These are phyloP conservation scores for Syzygium malaccense DNA, from an alignment of 441 rosid species.

Conservation along the genomic window DNA sequence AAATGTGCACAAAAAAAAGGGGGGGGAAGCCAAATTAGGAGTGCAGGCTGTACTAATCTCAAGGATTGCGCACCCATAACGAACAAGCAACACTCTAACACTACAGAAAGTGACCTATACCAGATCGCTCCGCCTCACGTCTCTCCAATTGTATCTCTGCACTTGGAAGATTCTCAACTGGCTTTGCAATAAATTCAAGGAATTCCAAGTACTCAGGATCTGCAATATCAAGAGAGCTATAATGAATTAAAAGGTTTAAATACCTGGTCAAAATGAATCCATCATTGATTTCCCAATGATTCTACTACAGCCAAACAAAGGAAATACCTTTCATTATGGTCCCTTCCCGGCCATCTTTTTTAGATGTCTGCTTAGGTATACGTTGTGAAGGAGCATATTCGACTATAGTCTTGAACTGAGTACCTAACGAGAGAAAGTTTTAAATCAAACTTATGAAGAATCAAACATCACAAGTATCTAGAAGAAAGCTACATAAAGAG, in stretches of 20 bases:
- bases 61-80: background rate
- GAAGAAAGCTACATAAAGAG: background rate
- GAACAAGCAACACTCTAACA: background rate
- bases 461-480: background rate
- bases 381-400: slow-evolving; percentile 77
- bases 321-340: slow-evolving; percentile 45
- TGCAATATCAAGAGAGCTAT: slow-evolving; percentile 22
- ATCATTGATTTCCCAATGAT: background rate
- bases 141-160: slow-evolving; percentile 79
- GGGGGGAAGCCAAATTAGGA: background rate
- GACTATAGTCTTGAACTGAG: slow-evolving; percentile 54
- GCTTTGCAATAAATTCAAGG: slow-evolving; percentile 59
- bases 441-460: background rate
- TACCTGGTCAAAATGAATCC: background rate
- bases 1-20: background rate
- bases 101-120: slow-evolving; percentile 23
- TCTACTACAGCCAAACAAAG: background rate
- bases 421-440: slow-evolving; percentile 29
- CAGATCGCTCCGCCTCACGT: slow-evolving; percentile 76
- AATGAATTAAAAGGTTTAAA: background rate
- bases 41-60: background rate
- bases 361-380: slow-evolving; percentile 51
- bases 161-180: slow-evolving; percentile 81
- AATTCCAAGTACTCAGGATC: slow-evolving; percentile 79
- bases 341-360: slow-evolving; percentile 77